Conservation (phyloP, 2,329 filamentous ascomycete genomes). For the Coniochaeta sp. region DNA sequence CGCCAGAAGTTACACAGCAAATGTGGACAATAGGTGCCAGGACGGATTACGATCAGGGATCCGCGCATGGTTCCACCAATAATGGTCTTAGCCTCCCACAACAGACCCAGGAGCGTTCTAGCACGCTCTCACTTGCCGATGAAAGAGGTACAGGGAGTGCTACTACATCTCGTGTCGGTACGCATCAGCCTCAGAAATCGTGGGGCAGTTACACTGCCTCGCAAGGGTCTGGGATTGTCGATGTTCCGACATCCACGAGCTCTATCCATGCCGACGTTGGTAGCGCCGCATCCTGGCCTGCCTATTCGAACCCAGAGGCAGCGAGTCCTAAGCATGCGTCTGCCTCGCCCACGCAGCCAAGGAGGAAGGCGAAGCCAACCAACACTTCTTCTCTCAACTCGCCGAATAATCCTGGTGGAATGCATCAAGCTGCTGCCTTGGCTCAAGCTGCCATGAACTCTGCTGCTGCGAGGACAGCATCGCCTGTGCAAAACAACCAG, state of each 20-base stretch:
- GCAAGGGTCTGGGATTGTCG: not conserved
- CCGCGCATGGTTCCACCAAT: not conserved
- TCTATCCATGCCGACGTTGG: not conserved
- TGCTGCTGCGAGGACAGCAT: conserved; percentile 14
- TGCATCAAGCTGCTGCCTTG: not conserved
- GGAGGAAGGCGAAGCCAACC: not conserved
- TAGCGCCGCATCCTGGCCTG: not conserved
- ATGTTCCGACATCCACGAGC: not conserved
- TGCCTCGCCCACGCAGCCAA: not conserved
- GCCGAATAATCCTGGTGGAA: not conserved
- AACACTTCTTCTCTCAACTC: not conserved
- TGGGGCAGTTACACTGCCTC: not conserved
- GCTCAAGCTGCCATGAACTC: conserved; percentile 5
- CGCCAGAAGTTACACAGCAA: not conserved
- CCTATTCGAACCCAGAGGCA: not conserved
- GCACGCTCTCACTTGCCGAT: not conserved
- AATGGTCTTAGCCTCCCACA: not conserved
- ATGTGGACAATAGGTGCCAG: not conserved
- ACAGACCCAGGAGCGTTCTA: not conserved
- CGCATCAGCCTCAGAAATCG: not conserved
- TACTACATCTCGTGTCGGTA: not conserved
- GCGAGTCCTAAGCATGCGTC: not conserved
- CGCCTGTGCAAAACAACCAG: conserved; percentile 15
- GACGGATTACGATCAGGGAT: not conserved
- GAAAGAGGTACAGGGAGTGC: not conserved